Base-by-base conservation (phyloP, 2,329 filamentous ascomycete genomes). In the Camptophora hylomeconis region DNA sequence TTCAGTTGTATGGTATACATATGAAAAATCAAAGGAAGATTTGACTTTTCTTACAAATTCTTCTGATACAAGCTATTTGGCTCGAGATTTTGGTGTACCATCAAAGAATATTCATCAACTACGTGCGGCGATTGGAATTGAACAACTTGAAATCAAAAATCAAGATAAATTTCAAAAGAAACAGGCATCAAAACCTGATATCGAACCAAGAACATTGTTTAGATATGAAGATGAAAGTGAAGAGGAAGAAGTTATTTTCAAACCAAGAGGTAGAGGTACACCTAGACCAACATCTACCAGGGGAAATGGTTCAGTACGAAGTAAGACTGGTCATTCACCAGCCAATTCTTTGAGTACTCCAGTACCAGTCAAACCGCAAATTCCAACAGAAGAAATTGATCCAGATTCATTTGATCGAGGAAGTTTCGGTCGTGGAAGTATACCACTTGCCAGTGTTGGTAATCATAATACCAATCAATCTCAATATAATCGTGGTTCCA, bases 161-260 rank as follows among this genome's bases (percentile, higher is more conserved):
- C 52, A 53, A 16, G 58, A 56, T 44, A 59, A 57, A 36, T 56
- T 58, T 35, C 49, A 31, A 19, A 58, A 62, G 39, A 60, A 59
- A 41, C 34, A 60, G 48, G 9, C 51, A 5, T 28, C 31, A 5
- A 36, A 25, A 10, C 18, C 20, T 14, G 26, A 34, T 17, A 24
- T 46, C 3, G 54, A 61, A 27, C 53, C 56, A 6, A 60, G 60
- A 39, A 51, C 57, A 4, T 42, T 62, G 5, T 51, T 62, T 25
- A 56, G 57, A 5, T 62, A 62, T 25, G 58, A 62, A 19, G 57
- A 56, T n/a, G 58, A 61, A 9, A 61, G 55, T 20, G 58, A 61
- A 13, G 59, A 61, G 33, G 58, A 62, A 35, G 59, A 63, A 38
- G 46, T 63, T 16, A 58, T 63, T 2, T 63, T 63, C 32, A 44